Evolutionary conservation across 139 green algal genomes (phyloP).

Genomic region (Yamagishiella unicocca): DNA sequence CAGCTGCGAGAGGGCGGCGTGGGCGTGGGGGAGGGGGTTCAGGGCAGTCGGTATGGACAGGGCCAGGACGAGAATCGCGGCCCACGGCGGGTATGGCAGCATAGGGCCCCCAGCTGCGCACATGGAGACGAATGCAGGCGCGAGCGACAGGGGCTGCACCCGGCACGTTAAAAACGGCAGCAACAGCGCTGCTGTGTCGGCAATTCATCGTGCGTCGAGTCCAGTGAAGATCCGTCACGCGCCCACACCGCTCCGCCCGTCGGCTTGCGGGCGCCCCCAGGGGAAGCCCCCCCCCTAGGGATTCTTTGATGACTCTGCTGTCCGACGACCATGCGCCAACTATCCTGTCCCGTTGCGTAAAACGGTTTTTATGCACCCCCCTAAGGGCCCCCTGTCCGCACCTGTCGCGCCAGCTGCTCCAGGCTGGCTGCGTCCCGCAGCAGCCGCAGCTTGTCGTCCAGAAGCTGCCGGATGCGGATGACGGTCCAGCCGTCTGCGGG

Average conservation of each 20-base stretch:
- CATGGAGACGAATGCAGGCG: neutral
- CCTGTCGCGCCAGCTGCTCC: neutral
- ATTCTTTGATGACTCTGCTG: no score
- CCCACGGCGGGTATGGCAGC: neutral
- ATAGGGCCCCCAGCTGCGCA: neutral
- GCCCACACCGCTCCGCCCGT: neutral
- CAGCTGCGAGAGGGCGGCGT: neutral
- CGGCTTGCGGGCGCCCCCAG: no score
- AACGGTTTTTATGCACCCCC: no score
- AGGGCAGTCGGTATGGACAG: neutral
- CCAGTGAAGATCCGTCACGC: no score
- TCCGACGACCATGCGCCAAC: no score
- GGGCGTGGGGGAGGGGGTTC: neutral
- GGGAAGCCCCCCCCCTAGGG: neutral
- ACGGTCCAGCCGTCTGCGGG: conserved; percentile 32
- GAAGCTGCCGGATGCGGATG: conserved; percentile 9
- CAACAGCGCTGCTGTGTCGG: no score
- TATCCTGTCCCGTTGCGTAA: no score
- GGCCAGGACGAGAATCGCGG: neutral
- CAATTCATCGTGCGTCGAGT: no score
- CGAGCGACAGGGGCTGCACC: neutral
- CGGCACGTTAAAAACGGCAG: neutral
- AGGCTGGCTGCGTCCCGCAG: neutral
- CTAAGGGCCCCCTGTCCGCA: neutral
- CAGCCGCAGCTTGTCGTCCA: neutral